Conservation (phyloP, 163 green algal species). For the Chloromonas sp. region DNA sequence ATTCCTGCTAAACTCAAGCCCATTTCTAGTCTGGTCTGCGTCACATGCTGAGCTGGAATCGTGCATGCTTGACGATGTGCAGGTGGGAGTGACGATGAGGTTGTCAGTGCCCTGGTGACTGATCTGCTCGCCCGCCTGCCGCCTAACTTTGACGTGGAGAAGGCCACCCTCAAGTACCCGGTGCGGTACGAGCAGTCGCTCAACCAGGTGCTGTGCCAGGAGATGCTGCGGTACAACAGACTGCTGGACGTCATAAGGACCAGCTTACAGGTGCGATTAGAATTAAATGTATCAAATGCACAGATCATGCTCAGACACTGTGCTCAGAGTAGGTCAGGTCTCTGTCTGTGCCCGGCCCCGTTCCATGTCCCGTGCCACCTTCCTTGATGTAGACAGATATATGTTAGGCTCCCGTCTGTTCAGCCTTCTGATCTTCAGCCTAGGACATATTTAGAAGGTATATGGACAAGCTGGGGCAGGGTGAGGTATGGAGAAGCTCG, state of each 20-base stretch:
- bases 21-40: no score
- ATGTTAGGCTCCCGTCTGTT: no score
- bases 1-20: no score
- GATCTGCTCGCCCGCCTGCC: slow-evolving; percentile 59
- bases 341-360: no score
- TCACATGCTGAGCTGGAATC: background rate
- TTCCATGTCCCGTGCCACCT: no score
- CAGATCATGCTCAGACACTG: no score
- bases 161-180: slow-evolving; percentile 46
- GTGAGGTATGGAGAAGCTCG: no score
- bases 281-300: no score
- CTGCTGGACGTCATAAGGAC: slow-evolving; percentile 45
- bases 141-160: slow-evolving; percentile 62
- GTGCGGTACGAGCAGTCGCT: slow-evolving; percentile 52
- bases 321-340: no score
- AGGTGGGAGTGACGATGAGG: slow-evolving; percentile 32
- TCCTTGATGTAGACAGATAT: no score
- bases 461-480: no score
- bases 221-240: slow-evolving; percentile 63
- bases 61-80: background rate
- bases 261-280: slow-evolving; percentile 21
- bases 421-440: background rate
- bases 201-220: slow-evolving; percentile 59
- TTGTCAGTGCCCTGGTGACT: slow-evolving; percentile 51
- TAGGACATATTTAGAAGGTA: no score